Evolutionary conservation across 306 rosid species (phyloP), one percentile per base, ranked within the genome.

Genomic region (Lathyrus oleraceus): DNA sequence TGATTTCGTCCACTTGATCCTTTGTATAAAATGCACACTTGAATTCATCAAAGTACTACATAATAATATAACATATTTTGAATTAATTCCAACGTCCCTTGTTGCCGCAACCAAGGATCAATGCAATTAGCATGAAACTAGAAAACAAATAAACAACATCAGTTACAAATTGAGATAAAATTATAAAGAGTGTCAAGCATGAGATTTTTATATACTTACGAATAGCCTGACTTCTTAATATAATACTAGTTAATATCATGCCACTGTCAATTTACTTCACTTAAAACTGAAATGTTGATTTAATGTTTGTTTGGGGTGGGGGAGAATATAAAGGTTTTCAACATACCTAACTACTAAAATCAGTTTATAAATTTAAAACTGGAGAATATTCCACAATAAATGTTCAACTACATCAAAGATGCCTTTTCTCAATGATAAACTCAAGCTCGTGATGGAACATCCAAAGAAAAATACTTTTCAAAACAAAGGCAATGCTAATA

Each of bases 71-170:
- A n/a, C n/a, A n/a, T n/a, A n/a, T n/a, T n/a, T n/a, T n/a, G n/a
- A n/a, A n/a, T n/a, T n/a, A n/a, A n/a, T n/a, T n/a, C n/a, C n/a
- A n/a, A 94, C 1, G 97, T 91, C 60, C 96, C 98, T 64, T 90
- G 98, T 71, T 94, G 98, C 74, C 88, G 79, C 81, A 94, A 83
- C 96, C 98, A 90, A 0, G 97, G 98, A 67, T 94, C 98, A 14
- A 90, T 94, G 88, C 97, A 94, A 81, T 49, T 88, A 15, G 89
- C 90, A 38, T 88, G 97, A 77, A 94, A 91, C 99, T 94, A 81
- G 48, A 35, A 72, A 62, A 20, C 44, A 40, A 28, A 51, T 6
- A 27, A 27, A 28, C 39, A 6, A 58, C 39, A n/a, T 69, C 51
- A 60, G 59, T 10, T 42, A 23, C 43, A n/a, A 53, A 54, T 4